These are phyloP conservation scores for Psilocybe tampanensis DNA, from an alignment of 768 basidiomycete genomes.

Conservation along the genomic window DNA sequence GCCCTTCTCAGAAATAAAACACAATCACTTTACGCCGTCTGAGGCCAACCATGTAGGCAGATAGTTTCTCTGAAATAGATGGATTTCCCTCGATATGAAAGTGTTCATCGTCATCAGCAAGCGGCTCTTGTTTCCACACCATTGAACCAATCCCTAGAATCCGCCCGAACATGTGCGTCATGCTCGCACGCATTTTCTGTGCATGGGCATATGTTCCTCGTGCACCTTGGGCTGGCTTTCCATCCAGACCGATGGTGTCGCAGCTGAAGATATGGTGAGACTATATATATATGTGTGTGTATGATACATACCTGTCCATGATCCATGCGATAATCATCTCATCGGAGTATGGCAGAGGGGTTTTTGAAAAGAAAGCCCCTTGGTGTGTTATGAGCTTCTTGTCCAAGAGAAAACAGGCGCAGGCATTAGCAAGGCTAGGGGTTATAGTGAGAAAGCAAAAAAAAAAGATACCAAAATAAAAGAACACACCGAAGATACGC, in stretches of 20 bases:
- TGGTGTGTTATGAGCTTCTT: not conserved
- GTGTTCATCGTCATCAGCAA: not conserved
- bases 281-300: too few species aligned
- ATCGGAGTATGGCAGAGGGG: slow-evolving; percentile 7
- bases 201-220: slow-evolving; percentile 32
- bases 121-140: slow-evolving; percentile 26
- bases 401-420: slow-evolving; percentile 2
- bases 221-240: slow-evolving; percentile 1
- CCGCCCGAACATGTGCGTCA: slow-evolving; percentile 32
- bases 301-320: slow-evolving; percentile 8
- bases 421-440: slow-evolving; percentile 6
- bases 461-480: not conserved
- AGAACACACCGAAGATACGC: slow-evolving; percentile 1
- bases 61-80: slow-evolving; percentile 15
- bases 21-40: slow-evolving; percentile 12
- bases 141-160: slow-evolving; percentile 23
- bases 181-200: slow-evolving; percentile 36
- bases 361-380: slow-evolving; percentile 11
- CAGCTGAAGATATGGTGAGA: slow-evolving; percentile 15
- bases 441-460: not conserved
- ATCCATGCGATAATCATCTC: slow-evolving; percentile 16
- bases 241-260: slow-evolving; percentile 13
- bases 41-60: slow-evolving; percentile 19
- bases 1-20: too few species aligned
- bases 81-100: slow-evolving; percentile 14